Percentiles rank a stretch among this genome's conserved stretches.
Conservation (phyloP, 2,329 filamentous ascomycete species). For the Calonectria naviculata region DNA sequence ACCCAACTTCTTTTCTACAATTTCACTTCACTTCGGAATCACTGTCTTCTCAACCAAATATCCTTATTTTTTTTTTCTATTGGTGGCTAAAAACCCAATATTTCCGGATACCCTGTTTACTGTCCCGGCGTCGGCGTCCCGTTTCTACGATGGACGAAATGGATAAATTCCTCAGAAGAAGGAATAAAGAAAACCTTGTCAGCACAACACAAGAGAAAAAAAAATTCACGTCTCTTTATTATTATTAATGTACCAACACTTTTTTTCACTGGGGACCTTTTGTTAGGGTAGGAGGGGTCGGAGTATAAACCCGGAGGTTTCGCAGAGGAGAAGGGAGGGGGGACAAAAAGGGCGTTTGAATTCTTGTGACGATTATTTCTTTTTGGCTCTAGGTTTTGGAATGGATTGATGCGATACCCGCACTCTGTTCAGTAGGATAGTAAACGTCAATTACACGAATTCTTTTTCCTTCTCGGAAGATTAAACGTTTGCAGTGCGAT, state of each 20-base stretch:
- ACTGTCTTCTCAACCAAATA: slow-evolving; percentile 15
- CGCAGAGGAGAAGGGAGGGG: not conserved
- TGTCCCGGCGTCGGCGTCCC: slow-evolving; percentile 16
- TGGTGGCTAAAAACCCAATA: not conserved
- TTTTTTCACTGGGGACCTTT: not conserved
- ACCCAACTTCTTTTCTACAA: not conserved
- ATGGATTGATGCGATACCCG: slow-evolving; percentile 21
- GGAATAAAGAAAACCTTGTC: not conserved
- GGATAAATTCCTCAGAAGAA: not conserved
- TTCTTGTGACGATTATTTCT: not conserved
- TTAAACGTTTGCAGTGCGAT: not conserved
- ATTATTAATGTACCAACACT: not conserved
- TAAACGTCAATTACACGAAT: not conserved
- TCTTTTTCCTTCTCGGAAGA: not conserved
- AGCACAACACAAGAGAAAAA: not conserved
- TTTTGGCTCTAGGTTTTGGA: slow-evolving; percentile 1
- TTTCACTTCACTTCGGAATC: slow-evolving; percentile 4
- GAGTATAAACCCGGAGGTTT: slow-evolving; percentile 2
- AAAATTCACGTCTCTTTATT: not conserved
- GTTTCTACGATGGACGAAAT: not conserved
- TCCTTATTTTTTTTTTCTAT: slow-evolving; percentile 11
- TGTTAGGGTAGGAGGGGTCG: not conserved
- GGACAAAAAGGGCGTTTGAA: not conserved
- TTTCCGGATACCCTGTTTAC: slow-evolving; percentile 26
- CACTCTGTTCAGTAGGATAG: slow-evolving; percentile 1